Evolutionary conservation across 805 yeast species (phyloP), one percentile per base, ranked within the genome.

Genomic region (Metschnikowia cubensis): DNA sequence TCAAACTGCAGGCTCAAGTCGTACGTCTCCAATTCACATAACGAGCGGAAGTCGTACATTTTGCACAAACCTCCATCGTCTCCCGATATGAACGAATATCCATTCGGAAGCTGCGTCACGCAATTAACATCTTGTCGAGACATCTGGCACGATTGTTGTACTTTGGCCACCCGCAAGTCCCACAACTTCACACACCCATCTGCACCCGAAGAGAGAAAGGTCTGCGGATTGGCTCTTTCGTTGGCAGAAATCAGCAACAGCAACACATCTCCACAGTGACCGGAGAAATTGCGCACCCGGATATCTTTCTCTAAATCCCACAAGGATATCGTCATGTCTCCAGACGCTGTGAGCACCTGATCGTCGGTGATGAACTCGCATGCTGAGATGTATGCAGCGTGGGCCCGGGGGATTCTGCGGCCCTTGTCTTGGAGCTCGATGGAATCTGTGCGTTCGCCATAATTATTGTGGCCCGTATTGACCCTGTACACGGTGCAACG

Each of bases 311-410:
- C 72, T 21, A 89, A 74, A 65, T 91, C 96, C 97, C 97, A 91
- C 47, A 84, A 63, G 1, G 79, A 76, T 59, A 89, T 79, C 0
- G 92, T 81, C 83, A 84, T 80, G 64, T 90, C 97, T 3, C 96
- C 96, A 37, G 91, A 83, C 1, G 85, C 77, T 0, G 96, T 87
- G 15, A 89, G 60, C 0, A 89, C 63, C 29, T 71, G 73, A 4
- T 75, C 66, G 52, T 84, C 79, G 48, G 73, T 71, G n/a, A 85
- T 50, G 61, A 89, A 91, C 42, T 81, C 83, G 53, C 87, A 75
- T 56, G 83, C 89, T 0, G 92, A 82, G 4, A 91, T 80, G 62
- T 89, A 91, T 42, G 94, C 92, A 6, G 81, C 76, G 66, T 91
- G 97, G 1, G 94, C 94, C 62, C 86, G 47, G 10, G 52, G 53